These are phyloP conservation scores for Pichia sp. DNA, from an alignment of 1,139 yeast species.

Conservation along the genomic window DNA sequence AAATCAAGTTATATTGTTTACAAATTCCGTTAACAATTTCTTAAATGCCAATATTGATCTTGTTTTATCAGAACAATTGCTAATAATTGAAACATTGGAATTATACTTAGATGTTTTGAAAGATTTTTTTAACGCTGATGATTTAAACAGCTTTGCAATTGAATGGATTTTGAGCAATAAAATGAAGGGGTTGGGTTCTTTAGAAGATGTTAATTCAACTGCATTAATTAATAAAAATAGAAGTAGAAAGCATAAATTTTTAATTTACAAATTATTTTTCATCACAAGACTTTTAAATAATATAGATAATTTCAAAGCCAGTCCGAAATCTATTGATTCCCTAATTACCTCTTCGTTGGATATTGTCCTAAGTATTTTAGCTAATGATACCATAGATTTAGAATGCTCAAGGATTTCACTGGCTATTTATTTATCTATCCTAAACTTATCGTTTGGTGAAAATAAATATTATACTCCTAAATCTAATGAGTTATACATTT, in stretches of 20 bases:
- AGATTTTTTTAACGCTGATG: slow-evolving; percentile 35
- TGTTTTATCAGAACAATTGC: slow-evolving; percentile 53
- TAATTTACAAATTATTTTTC: slow-evolving; percentile 52
- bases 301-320: slow-evolving; percentile 39
- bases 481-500: slow-evolving; percentile 16
- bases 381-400: slow-evolving; percentile 43
- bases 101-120: slow-evolving; percentile 43
- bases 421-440: slow-evolving; percentile 46
- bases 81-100: slow-evolving; percentile 53
- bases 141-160: slow-evolving; percentile 37
- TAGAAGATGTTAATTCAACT: slow-evolving; percentile 24
- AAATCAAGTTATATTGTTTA: slow-evolving; percentile 30
- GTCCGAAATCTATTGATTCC: slow-evolving; percentile 39
- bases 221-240: slow-evolving; percentile 31
- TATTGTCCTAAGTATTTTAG: slow-evolving; percentile 59
- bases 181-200: slow-evolving; percentile 40
- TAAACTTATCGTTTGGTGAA: slow-evolving; percentile 22
- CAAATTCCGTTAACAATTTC: slow-evolving; percentile 42
- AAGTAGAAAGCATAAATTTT: slow-evolving; percentile 47
- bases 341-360: slow-evolving; percentile 48
- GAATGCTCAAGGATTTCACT: slow-evolving; percentile 61
- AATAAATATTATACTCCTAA: slow-evolving; percentile 34
- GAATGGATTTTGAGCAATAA: slow-evolving; percentile 48
- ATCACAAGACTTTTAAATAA: slow-evolving; percentile 53
- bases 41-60: slow-evolving; percentile 41